Conservation (phyloP, 352 stramenopile genomes). For the Blastocystis sp. region DNA sequence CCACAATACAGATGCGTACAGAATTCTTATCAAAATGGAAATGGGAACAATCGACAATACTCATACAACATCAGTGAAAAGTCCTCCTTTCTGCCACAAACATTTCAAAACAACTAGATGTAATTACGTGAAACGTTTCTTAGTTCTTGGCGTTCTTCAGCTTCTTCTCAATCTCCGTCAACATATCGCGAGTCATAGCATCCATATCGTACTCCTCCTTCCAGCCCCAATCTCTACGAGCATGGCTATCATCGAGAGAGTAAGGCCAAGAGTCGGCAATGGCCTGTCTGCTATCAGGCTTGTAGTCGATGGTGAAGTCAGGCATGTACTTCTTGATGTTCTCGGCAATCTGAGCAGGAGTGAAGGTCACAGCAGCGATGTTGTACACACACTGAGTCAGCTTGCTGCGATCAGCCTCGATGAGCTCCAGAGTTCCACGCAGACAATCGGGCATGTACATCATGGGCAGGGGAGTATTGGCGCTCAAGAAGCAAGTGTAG, state of each 20-base stretch:
- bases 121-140: background rate
- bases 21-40: background rate
- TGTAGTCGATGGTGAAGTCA: constrained; percentile 77
- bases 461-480: constrained; percentile 78
- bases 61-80: background rate
- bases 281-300: constrained; percentile 79
- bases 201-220: constrained; percentile 80
- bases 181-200: constrained; percentile 79
- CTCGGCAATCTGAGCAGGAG: constrained; percentile 73
- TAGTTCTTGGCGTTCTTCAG: constrained; percentile 66
- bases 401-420: constrained; percentile 71
- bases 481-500: constrained; percentile 79
- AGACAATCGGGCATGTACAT: constrained; percentile 87
- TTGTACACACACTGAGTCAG: constrained; percentile 82
- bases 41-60: background rate
- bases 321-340: constrained; percentile 79
- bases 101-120: background rate
- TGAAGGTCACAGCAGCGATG: constrained; percentile 81
- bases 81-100: background rate
- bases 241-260: constrained; percentile 75
- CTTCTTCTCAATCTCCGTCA: constrained; percentile 76
- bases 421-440: constrained; percentile 75
- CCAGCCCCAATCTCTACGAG: constrained; percentile 79
- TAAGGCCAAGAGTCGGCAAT: constrained; percentile 82
- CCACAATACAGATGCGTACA: constrained; percentile 8